Percentiles rank a stretch among this genome's conserved stretches.
Conservation (phyloP, 1,284 basidiomycete species). For the Ganoderma lingzhi region DNA sequence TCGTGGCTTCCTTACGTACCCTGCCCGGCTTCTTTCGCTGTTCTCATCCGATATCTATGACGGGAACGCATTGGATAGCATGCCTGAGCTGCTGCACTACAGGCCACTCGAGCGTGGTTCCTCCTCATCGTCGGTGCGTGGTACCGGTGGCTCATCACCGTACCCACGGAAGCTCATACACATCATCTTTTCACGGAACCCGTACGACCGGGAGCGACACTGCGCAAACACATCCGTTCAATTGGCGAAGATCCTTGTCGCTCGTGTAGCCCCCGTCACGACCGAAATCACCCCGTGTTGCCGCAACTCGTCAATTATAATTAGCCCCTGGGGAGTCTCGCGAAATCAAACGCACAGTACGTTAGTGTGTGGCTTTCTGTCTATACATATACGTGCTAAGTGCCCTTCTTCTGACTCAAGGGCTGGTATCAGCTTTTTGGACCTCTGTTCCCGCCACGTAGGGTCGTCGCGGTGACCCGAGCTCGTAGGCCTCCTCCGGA, state of each 20-base stretch:
- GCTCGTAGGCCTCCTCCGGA: neutral
- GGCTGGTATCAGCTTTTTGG: neutral
- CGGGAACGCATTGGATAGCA: neutral
- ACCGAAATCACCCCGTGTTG: conserved; percentile 18
- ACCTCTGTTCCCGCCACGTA: neutral
- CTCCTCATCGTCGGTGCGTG: neutral
- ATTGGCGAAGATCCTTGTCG: conserved; percentile 3
- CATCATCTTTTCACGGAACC: neutral
- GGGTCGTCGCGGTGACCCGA: neutral
- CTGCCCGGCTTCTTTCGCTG: neutral
- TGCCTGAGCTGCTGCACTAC: neutral
- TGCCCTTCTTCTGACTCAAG: neutral
- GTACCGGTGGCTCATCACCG: conserved; percentile 1
- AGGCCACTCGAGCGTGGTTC: neutral
- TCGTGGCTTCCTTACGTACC: conserved; percentile 8
- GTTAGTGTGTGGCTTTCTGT: neutral
- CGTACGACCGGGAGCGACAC: neutral
- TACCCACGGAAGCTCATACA: neutral
- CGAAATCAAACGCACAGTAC: conserved; percentile 5
- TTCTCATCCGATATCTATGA: neutral
- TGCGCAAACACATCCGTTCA: conserved; percentile 7
- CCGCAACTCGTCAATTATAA: conserved; percentile 5
- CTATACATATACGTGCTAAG: conserved; percentile 1
- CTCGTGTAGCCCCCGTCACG: conserved; percentile 9
- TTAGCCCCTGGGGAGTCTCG: neutral